These are phyloP conservation scores for Dinochytrium kinnereticum DNA, from an alignment of 371 early-diverging fungal genomes.

Conservation along the genomic window DNA sequence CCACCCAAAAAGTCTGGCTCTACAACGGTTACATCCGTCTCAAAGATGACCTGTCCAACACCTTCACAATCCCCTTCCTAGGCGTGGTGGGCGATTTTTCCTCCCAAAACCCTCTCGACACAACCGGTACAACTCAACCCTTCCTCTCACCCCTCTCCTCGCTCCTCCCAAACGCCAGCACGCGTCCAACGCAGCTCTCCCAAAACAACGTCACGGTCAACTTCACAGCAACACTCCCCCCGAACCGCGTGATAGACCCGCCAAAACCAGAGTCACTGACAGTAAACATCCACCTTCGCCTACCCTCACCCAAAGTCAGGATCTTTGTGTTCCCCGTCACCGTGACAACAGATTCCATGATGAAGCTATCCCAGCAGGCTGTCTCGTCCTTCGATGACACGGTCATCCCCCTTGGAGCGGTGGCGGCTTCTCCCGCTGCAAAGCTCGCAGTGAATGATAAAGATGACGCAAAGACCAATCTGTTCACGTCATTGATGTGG, in stretches of 20 bases:
- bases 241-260: background rate
- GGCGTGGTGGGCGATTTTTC: constrained; percentile 20
- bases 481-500: constrained; percentile 13
- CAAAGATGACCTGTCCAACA: background rate
- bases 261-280: background rate
- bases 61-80: background rate
- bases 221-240: background rate
- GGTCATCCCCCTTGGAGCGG: background rate
- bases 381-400: background rate
- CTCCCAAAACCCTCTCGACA: constrained; percentile 12
- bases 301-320: constrained; percentile 11
- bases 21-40: constrained; percentile 13
- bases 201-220: background rate
- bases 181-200: background rate
- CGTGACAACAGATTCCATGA: background rate
- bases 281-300: constrained; percentile 19
- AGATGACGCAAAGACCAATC: background rate
- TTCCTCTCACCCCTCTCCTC: constrained; percentile 1
- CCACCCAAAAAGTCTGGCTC: background rate
- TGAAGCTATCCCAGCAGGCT: background rate
- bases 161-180: background rate
- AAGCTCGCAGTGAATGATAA: background rate
- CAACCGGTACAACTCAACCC: background rate
- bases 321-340: constrained; percentile 1
- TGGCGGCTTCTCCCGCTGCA: background rate